These are phyloP conservation scores for Aspergillus spinulosporus DNA, from an alignment of 2,329 filamentous ascomycete species.

Conservation along the genomic window DNA sequence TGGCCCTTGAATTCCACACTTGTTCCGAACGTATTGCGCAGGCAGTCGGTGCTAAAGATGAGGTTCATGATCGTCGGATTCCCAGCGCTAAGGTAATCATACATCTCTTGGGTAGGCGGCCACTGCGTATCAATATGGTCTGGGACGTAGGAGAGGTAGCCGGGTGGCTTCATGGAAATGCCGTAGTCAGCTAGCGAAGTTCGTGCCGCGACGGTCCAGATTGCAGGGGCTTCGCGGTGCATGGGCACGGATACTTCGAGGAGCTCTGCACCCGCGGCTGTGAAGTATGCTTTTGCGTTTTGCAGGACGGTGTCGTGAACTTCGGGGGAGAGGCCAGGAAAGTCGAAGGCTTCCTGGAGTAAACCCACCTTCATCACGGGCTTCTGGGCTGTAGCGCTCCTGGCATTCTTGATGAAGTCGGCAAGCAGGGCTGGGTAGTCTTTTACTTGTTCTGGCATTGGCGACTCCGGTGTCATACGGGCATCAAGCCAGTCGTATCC, in stretches of 20 bases:
- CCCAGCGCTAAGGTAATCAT: slow-evolving; percentile 44
- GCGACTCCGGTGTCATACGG: slow-evolving; percentile 42
- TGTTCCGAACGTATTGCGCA: slow-evolving; percentile 26
- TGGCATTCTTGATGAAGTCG: slow-evolving; percentile 31
- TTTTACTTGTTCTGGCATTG: slow-evolving; percentile 34
- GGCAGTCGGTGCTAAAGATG: slow-evolving; percentile 41
- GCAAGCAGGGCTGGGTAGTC: slow-evolving; percentile 38
- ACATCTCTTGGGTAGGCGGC: slow-evolving; percentile 45
- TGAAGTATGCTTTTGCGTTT: slow-evolving; percentile 41
- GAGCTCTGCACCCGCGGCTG: slow-evolving; percentile 46
- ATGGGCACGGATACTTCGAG: slow-evolving; percentile 50
- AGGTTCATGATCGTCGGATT: slow-evolving; percentile 51
- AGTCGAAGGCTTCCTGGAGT: slow-evolving; percentile 47
- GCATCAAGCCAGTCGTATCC: slow-evolving; percentile 54
- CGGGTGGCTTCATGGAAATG: slow-evolving; percentile 32
- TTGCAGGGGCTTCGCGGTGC: slow-evolving; percentile 45
- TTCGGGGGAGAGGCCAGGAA: slow-evolving; percentile 39
- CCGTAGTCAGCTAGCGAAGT: slow-evolving; percentile 36
- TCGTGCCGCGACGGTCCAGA: slow-evolving; percentile 49
- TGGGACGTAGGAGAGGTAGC: slow-evolving; percentile 33
- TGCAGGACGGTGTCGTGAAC: slow-evolving; percentile 40
- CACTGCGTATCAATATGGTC: slow-evolving; percentile 34
- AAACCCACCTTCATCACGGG: slow-evolving; percentile 46
- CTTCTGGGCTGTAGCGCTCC: neutral
- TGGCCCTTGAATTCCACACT: slow-evolving; percentile 48